phyloP scores from a whole-genome alignment of 805 yeast species.

The Lipomyces spencermartinsiae region DNA sequence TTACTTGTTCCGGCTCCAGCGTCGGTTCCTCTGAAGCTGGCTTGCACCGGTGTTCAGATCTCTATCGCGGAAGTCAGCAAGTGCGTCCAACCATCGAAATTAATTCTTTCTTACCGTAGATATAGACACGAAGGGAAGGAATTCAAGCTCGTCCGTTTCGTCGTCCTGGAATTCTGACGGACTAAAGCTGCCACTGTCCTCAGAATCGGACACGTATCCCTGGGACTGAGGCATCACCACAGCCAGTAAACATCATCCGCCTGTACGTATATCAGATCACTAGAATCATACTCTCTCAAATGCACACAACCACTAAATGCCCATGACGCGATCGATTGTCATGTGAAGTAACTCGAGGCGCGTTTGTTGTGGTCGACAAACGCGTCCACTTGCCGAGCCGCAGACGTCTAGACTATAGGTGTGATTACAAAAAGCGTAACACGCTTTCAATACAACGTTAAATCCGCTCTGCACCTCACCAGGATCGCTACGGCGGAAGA shows the following conservation, averaged over 20 bases:
- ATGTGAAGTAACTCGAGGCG: background rate
- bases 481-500: too few relatives aligned
- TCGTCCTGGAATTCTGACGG: background rate
- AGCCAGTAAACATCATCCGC: constrained; percentile 2
- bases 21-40: background rate
- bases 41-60: background rate
- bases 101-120: background rate
- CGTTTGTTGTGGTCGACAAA: background rate
- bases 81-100: too few relatives aligned
- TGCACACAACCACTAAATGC: background rate
- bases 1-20: background rate
- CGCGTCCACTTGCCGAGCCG: background rate
- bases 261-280: background rate
- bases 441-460: background rate
- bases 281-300: background rate
- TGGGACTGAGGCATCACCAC: constrained; percentile 25
- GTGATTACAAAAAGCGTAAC: too few relatives aligned
- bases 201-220: constrained; percentile 36
- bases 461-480: background rate
- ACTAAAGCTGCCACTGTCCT: constrained; percentile 24
- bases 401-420: background rate
- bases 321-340: background rate
- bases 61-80: background rate
- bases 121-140: constrained; percentile 8
- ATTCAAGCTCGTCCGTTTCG: constrained; percentile 27